Evolutionary conservation across 2,329 filamentous ascomycete species (phyloP).

Genomic region (Lizonia empirigonia): DNA sequence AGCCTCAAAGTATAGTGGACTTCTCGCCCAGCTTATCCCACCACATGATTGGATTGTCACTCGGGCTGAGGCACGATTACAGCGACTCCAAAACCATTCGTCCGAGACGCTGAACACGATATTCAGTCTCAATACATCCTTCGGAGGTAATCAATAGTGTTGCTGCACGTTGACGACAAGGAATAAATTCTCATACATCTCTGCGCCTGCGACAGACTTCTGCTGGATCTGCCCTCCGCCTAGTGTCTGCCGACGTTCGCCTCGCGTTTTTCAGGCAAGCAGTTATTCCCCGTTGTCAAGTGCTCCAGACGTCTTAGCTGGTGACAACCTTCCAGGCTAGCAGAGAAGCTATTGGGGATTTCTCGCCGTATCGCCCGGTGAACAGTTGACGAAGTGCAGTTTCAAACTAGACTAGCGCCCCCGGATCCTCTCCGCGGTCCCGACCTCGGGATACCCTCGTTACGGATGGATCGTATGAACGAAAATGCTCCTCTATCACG

Average conservation of each 20-base stretch:
- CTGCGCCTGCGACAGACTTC: not conserved
- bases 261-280: not conserved
- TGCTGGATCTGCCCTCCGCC: not conserved
- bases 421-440: not conserved
- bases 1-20: conserved; percentile 7
- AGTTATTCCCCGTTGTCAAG: not conserved
- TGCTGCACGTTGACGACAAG: not conserved
- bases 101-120: not conserved
- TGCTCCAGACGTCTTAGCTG: not conserved
- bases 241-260: not conserved
- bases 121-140: not conserved
- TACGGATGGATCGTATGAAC: not conserved
- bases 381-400: conserved; percentile 1
- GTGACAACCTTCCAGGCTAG: not conserved
- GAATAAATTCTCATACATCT: not conserved
- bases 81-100: not conserved
- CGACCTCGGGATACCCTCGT: not conserved
- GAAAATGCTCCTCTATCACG: not conserved
- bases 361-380: conserved; percentile 1
- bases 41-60: not conserved
- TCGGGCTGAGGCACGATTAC: not conserved
- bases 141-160: not conserved
- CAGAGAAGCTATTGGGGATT: conserved; percentile 2
- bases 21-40: conserved; percentile 11
- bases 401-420: conserved; percentile 6